A percentile compares a stretch with the other conserved stretches of the same genome.
Evolutionary conservation across 805 yeast genomes (phyloP).

Genomic region (Blastobotrys peoriensis): DNA sequence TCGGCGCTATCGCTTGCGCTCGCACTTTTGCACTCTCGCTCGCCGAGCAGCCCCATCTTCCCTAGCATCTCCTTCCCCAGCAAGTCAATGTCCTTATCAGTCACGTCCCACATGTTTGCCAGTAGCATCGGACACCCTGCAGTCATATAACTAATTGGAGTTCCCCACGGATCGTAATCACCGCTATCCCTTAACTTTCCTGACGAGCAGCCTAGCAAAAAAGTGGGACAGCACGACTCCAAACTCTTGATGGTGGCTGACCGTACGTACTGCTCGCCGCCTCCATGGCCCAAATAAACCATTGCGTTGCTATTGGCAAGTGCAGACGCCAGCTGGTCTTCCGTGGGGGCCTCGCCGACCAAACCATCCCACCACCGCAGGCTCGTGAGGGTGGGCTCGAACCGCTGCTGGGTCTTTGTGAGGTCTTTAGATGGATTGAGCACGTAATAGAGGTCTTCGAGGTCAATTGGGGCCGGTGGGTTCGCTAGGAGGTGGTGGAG

Average conservation of each 20-base stretch:
- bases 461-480: constrained; percentile 12
- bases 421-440: constrained; percentile 83
- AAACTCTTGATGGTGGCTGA: constrained; percentile 46
- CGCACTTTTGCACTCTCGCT: no score
- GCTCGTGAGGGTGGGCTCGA: constrained; percentile 40
- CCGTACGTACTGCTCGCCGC: constrained; percentile 80
- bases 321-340: constrained; percentile 41
- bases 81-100: constrained; percentile 88
- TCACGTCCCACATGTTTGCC: constrained; percentile 93
- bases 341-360: constrained; percentile 52
- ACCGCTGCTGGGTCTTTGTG: constrained; percentile 53
- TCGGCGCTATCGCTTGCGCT: no score
- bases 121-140: constrained; percentile 81
- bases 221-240: constrained; percentile 32
- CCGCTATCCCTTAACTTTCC: constrained; percentile 58
- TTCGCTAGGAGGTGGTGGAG: constrained; percentile 35
- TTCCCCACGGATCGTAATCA: constrained; percentile 65
- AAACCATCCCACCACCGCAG: constrained; percentile 45
- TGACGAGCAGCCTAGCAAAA: constrained; percentile 88
- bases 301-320: constrained; percentile 45
- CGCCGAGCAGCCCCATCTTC: constrained; percentile 19
- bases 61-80: constrained; percentile 39
- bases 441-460: constrained; percentile 48
- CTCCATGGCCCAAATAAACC: constrained; percentile 90
- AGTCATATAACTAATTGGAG: constrained; percentile 63